Evolutionary conservation across 2,329 filamentous ascomycete genomes (phyloP), one percentile per base, ranked within the genome.

Genomic region (Ascocoryne sarcoides): DNA sequence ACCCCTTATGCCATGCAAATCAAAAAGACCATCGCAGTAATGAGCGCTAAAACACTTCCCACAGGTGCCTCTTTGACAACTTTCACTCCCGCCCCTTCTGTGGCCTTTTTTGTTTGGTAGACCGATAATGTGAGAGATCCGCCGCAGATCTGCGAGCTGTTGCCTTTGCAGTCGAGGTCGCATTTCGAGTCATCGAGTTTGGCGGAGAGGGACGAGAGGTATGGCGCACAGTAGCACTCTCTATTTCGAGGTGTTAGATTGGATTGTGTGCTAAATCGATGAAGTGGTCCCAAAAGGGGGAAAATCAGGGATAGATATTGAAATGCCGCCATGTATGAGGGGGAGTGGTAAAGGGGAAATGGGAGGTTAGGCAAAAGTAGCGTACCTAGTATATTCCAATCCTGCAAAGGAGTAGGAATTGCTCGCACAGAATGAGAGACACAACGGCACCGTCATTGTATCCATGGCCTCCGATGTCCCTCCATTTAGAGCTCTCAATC

Each of bases 221-320:
- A 61, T 14, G 67, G 61, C 16, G 70, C 65, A 57, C 76, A 80
- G 67, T 73, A 79, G 65, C 75, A 80, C 61, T 79, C 74, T 40
- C 72, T 73, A 23, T 32, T n/a, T 12, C 8, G 4, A 16, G n/a
- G 15, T 32, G 30, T 32, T 17, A 32, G 30, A 14, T n/a, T 32
- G 15, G n/a, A 7, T n/a, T n/a, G 8, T 17, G 12, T 17, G 5
- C 10, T 17, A 32, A n/a, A n/a, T n/a, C n/a, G n/a, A n/a, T n/a
- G n/a, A n/a, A n/a, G n/a, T n/a, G n/a, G n/a, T n/a, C n/a, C n/a
- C n/a, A n/a, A n/a, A n/a, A n/a, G n/a, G n/a, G n/a, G n/a, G n/a
- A n/a, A n/a, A n/a, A n/a, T n/a, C n/a, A n/a, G n/a, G n/a, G n/a
- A n/a, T n/a, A n/a, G n/a, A n/a, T n/a, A n/a, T n/a, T n/a, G n/a